Evolutionary conservation across 2,329 filamentous ascomycete genomes (phyloP), one percentile per base, ranked within the genome.

Genomic region (Sordariomycetes sp.): DNA sequence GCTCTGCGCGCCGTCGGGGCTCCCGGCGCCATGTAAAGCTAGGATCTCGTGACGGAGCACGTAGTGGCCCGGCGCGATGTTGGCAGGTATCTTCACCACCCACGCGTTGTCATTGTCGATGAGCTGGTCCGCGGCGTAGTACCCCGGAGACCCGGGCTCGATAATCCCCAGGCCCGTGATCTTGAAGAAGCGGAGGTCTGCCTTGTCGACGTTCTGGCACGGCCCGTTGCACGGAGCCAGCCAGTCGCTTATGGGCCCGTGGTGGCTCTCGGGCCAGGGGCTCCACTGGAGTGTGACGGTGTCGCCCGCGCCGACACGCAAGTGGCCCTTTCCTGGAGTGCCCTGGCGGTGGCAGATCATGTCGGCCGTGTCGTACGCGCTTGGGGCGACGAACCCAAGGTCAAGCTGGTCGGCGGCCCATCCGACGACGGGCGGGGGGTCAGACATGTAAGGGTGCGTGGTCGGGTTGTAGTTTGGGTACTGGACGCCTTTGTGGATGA

Each of bases 261-360:
- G 76, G 72, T 89, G 78, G 59, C 76, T 79, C 12, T 79, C 74
- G n/a, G 85, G 85, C 86, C 86, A 89, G 16, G 73, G 72, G 59
- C 76, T 81, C 86, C 85, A 88, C 64, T 82, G 76, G 54, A 88
- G 70, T 59, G 79, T 73, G 63, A 88, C 67, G 10, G 73, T 75
- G 62, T 74, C 74, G 61, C 86, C 86, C 16, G 85, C 86, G 18
- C 75, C 72, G 48, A 87, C 78, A 1, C 64, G 64, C 40, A 73
- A 71, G 24, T 71, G 71, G 58, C 71, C 69, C 51, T 68, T 61
- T 12, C 71, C 76, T 24, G 74, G 71, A 16, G 65, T 72, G 24
- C 71, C 74, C 20, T 62, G 67, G 59, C 71, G 71, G 67, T 79
- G 75, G 66, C 77, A 80, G 64, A 75, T 73, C 62, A 80, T 79